Base-by-base conservation (phyloP, 2,329 filamentous ascomycete species). In the Falciphora oryzae region DNA sequence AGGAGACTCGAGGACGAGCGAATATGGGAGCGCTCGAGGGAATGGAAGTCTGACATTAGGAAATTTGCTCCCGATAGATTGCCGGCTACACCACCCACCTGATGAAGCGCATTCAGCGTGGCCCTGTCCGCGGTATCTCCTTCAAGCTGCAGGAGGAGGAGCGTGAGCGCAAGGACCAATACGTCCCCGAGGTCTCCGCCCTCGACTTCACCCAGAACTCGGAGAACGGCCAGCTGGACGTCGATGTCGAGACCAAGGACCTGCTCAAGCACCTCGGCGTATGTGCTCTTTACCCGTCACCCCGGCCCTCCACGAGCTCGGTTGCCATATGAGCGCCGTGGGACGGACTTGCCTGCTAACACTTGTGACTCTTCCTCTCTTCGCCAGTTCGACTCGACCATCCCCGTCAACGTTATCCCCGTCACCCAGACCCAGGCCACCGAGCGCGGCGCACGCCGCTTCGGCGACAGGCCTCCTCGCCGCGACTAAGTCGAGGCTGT, bases 141-240 rank as follows among this genome's bases (percentile, higher is more conserved):
- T 99, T 99, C 93, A 99, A 99, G 89, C 92, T 99, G 68, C 95
- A 99, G 85, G 95, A 99, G 86, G 95, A 99, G 87, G 95, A 99
- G 90, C 92, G 95, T 88, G 95, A 99, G 86, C 91, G 95, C 81
- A 99, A 99, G 91, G 95, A 99, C 86, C 95, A 99, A 87, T 99
- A 97, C 86, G 95, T 99, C 72, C 95, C 95, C 77, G 95, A 99
- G 85, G 87, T 99, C 75, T 99, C 96, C 68, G 95, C 95, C 78
- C 91, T 99, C 79, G 95, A 99, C 87, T 96, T 97, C 85, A 89
- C 90, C 77, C 92, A 97, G 87, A 92, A 91, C 84, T 88, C 87
- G 79, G 95, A 98, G 85, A 90, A 84, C 78, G 95, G 95, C 76
- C 89, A 93, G 81, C 87, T 99, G 75, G 94, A 98, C 75, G 91